Evolutionary conservation across 805 yeast genomes (phyloP), one percentile per base, ranked within the genome.

Genomic region (Suhomyces canberraensis): DNA sequence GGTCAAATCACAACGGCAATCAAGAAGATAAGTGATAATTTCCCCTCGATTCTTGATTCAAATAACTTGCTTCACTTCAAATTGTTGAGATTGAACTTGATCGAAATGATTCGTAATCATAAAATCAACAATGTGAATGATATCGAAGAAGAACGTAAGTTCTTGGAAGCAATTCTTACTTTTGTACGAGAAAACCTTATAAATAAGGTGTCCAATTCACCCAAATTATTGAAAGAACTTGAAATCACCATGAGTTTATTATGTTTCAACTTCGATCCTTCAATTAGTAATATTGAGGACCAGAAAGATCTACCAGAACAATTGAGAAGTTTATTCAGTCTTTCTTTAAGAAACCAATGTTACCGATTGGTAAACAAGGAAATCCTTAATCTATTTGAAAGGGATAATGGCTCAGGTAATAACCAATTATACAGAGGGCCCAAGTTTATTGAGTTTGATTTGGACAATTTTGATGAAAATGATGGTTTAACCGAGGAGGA

Each of bases 161-260:
- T 82, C 45, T 67, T 83, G 28, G 58, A 73, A 37, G 66, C 60
- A 11, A 70, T 83, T 3, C 69, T 84, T 15, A 53, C 61, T 7
- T 83, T 83, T 58, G 81, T 84, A 7, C 70, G 79, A 41, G 75
- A 71, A 15, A 80, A 80, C 50, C 56, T 85, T 44, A 76, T 86
- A 4, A 67, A 69, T 43, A 77, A 81, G 40, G 83, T 81, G 1
- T 69, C 83, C 2, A 71, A 74, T 34, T 79, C 80, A 31, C 65
- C 65, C 44, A 66, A 66, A 39, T 77, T 83, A 41, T 69, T 88
- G 59, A 75, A 76, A 37, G 91, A 86, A 45, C 61, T 89, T 42
- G 96, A 90, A 54, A 66, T 81, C 29, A 80, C 95, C 2, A 85
- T 89, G 93, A 87, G 95, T 16, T 66, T 89, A 41, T 61, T 89